These are phyloP conservation scores for Cicer cuneatum DNA, from an alignment of 306 rosid genomes.

Conservation along the genomic window DNA sequence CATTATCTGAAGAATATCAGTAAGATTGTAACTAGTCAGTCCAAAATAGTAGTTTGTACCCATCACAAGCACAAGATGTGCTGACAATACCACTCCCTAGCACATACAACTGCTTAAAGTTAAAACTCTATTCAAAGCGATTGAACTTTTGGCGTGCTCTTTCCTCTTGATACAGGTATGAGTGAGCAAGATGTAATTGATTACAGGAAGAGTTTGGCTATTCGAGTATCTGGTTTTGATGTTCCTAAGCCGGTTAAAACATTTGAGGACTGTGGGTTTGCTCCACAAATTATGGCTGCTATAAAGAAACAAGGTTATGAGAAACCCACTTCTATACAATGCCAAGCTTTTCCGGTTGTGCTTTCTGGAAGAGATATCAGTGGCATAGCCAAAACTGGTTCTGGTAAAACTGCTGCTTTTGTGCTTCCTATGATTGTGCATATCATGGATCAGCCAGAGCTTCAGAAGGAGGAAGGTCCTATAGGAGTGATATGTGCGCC, in stretches of 20 bases:
- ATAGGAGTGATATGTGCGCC: slow-evolving; percentile 98
- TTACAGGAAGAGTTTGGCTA: slow-evolving; percentile 84
- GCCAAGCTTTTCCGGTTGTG: slow-evolving; percentile 87
- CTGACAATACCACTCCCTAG: too few species aligned
- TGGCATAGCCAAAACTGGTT: slow-evolving; percentile 98
- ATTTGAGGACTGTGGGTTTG: slow-evolving; percentile 81
- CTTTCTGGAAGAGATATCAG: slow-evolving; percentile 92
- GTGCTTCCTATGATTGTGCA: slow-evolving; percentile 98
- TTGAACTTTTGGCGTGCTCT: slow-evolving; percentile 25
- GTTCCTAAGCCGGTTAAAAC: slow-evolving; percentile 85
- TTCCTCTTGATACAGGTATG: slow-evolving; percentile 59
- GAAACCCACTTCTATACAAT: slow-evolving; percentile 91
- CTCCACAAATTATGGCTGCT: slow-evolving; percentile 84
- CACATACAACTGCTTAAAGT: too few species aligned
- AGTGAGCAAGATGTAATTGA: slow-evolving; percentile 87
- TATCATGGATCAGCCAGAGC: slow-evolving; percentile 99
- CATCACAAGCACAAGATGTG: too few species aligned
- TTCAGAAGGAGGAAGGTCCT: slow-evolving; percentile 98
- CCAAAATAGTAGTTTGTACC: too few species aligned
- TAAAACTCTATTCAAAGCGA: neutral
- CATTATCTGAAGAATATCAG: too few species aligned
- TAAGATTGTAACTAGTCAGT: too few species aligned
- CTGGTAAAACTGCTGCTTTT: slow-evolving; percentile 98
- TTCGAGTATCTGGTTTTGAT: slow-evolving; percentile 88
- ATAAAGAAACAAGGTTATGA: slow-evolving; percentile 90